Conservation (phyloP, 768 basidiomycete genomes). For the Lactarius hengduanensis region DNA sequence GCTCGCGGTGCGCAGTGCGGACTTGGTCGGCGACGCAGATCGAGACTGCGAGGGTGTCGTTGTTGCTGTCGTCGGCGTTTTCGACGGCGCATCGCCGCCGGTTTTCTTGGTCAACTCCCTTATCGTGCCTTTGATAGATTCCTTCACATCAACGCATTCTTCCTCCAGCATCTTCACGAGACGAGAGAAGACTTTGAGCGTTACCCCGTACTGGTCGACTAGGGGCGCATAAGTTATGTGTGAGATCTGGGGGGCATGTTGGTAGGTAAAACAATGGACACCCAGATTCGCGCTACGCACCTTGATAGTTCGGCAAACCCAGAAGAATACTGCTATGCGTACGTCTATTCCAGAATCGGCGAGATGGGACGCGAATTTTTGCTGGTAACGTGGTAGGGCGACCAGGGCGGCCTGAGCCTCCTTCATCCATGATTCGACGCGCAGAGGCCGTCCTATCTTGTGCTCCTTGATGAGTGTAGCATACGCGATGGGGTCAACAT, state of each 20-base stretch:
- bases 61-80: background rate
- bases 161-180: slow-evolving; percentile 17
- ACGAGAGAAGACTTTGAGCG: slow-evolving; percentile 4
- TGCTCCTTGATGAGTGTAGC: slow-evolving; percentile 13
- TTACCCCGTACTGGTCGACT: slow-evolving; percentile 10
- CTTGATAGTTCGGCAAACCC: slow-evolving; percentile 26
- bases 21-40: slow-evolving; percentile 25
- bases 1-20: slow-evolving; percentile 16
- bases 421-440: slow-evolving; percentile 25
- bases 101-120: slow-evolving; percentile 18
- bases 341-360: slow-evolving; percentile 15
- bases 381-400: slow-evolving; percentile 16
- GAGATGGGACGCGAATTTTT: slow-evolving; percentile 2
- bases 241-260: background rate
- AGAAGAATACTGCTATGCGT: slow-evolving; percentile 20
- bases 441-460: slow-evolving; percentile 22
- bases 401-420: slow-evolving; percentile 19
- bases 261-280: background rate
- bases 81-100: background rate
- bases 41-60: slow-evolving; percentile 18
- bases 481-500: slow-evolving; percentile 37
- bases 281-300: slow-evolving; percentile 14
- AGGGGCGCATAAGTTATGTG: background rate
- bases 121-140: slow-evolving; percentile 10
- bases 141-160: slow-evolving; percentile 14